Evolutionary conservation across 75 land plant genomes (phyloP).

Genomic region (Pinus tabuliformis): DNA sequence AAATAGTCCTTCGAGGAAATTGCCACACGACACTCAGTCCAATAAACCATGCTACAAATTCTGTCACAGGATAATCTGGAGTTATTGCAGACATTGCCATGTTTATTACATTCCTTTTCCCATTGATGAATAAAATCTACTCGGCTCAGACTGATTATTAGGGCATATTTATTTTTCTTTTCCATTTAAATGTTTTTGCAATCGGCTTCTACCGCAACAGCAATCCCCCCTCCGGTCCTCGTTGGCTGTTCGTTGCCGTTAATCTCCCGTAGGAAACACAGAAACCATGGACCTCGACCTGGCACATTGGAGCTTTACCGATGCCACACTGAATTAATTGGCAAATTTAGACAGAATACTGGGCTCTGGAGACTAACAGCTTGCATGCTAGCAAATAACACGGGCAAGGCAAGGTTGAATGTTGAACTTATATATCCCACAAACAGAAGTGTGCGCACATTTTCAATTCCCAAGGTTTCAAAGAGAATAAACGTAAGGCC

Average conservation of each 20-base stretch:
- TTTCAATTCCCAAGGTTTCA: neutral
- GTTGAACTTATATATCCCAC: conserved; percentile 16
- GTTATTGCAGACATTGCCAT: neutral
- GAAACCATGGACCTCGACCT: neutral
- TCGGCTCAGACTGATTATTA: neutral
- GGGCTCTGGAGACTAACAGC: conserved; percentile 1
- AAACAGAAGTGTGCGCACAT: conserved; percentile 11
- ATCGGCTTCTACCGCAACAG: conserved; percentile 5
- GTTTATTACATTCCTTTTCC: neutral
- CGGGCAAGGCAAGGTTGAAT: neutral
- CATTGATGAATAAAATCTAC: neutral
- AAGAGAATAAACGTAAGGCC: neutral
- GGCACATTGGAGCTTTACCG: neutral
- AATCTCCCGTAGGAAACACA: neutral
- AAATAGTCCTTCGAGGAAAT: neutral
- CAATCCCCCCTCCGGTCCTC: neutral
- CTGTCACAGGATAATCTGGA: neutral
- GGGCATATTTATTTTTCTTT: neutral
- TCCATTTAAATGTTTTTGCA: conserved; percentile 17
- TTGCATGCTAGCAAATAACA: neutral
- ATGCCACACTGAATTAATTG: neutral
- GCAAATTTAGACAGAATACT: neutral
- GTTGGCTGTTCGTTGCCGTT: neutral
- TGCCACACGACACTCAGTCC: too few relatives aligned
- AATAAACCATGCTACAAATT: neutral